A percentile compares a stretch with the other conserved stretches of the same genome.
Evolutionary conservation across 148 eudicot species (phyloP).

Genomic region (Bassia scoparia): DNA sequence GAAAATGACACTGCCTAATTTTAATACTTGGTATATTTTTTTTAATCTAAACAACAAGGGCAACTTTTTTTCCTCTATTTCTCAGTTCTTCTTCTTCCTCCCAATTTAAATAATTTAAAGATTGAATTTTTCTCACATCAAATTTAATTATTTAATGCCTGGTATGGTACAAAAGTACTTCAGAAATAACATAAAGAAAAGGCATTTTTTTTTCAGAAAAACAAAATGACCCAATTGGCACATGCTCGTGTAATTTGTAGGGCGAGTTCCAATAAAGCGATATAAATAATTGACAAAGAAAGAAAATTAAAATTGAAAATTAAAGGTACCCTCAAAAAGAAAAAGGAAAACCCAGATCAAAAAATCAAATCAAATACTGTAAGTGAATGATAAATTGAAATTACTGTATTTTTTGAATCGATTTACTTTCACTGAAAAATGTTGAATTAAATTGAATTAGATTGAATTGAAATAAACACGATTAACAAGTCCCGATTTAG

Average conservation of each 20-base stretch:
- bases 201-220: background rate
- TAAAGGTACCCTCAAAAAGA: background rate
- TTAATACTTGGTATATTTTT: background rate
- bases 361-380: background rate
- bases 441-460: too few relatives aligned
- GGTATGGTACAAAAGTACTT: constrained; percentile 2
- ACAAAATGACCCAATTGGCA: constrained; percentile 28
- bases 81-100: background rate
- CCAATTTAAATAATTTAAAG: background rate
- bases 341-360: background rate
- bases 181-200: background rate
- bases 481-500: too few relatives aligned
- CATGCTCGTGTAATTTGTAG: constrained; percentile 24
- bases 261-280: constrained; percentile 28
- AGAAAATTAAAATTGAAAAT: too few relatives aligned
- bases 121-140: background rate
- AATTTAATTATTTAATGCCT: constrained; percentile 2
- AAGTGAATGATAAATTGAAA: too few relatives aligned
- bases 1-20: constrained; percentile 26
- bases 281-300: background rate
- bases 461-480: too few relatives aligned
- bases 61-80: background rate
- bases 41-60: background rate
- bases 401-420: too few relatives aligned
- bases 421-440: too few relatives aligned